Percentiles rank a stretch among this genome's conserved stretches.
phyloP scores from a whole-genome alignment of 352 stramenopile species.

The Globisporangium acanthophoron region DNA sequence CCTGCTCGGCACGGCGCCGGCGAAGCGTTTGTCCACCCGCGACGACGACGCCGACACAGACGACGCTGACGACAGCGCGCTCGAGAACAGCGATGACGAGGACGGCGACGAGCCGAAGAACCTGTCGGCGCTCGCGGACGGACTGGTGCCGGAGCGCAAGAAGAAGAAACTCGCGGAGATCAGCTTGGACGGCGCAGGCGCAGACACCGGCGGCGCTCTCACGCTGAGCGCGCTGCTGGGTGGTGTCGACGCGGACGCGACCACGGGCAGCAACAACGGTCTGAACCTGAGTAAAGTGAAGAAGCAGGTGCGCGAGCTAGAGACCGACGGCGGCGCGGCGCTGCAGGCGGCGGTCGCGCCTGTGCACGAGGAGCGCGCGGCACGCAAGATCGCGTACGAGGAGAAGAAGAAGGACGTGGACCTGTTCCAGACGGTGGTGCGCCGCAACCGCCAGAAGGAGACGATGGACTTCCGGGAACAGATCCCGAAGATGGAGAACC shows the following conservation, averaged over 20 bases:
- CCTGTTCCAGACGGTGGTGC: conserved; percentile 87
- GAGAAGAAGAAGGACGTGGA: conserved; percentile 87
- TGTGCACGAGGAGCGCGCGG: conserved; percentile 81
- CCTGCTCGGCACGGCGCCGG: conserved; percentile 54
- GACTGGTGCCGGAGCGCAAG: conserved; percentile 35
- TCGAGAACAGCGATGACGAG: conserved; percentile 36
- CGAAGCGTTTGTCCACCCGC: conserved; percentile 43
- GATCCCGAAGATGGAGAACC: conserved; percentile 62
- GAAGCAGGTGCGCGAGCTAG: conserved; percentile 67
- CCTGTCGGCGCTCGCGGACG: conserved; percentile 42
- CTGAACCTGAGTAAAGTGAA: conserved; percentile 58
- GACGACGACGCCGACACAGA: conserved; percentile 24
- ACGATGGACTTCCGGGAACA: conserved; percentile 94
- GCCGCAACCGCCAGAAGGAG: conserved; percentile 91
- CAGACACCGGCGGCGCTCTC: conserved; percentile 18
- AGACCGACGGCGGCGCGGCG: conserved; percentile 47
- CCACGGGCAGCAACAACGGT: conserved; percentile 18
- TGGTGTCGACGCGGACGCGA: conserved; percentile 16
- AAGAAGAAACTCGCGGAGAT: conserved; percentile 58
- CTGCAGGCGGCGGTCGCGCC: conserved; percentile 63
- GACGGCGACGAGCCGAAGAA: conserved; percentile 36
- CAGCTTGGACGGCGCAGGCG: conserved; percentile 27
- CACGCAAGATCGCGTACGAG: conserved; percentile 88
- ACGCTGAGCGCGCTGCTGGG: conserved; percentile 38
- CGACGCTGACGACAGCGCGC: conserved; percentile 18